phyloP scores from a whole-genome alignment of 2,329 filamentous ascomycete species.

The Colletotrichum karsti region DNA sequence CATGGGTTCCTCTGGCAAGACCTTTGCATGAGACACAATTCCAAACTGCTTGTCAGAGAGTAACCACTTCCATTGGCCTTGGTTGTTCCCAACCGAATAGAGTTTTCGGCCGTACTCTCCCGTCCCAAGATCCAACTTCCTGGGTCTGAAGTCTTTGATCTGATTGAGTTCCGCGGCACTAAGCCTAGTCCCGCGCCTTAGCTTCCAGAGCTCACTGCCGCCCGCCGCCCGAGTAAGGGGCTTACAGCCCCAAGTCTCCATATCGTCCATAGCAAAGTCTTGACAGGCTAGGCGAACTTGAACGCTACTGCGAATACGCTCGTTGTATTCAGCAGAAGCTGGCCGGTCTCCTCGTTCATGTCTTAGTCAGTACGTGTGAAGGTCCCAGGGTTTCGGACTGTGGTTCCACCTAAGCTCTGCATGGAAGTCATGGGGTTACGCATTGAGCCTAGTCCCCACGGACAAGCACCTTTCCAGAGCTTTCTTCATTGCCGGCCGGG shows the following conservation, averaged over 20 bases:
- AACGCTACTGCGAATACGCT: slow-evolving; percentile 62
- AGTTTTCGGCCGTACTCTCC: slow-evolving; percentile 24
- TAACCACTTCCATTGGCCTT: slow-evolving; percentile 61
- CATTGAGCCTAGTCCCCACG: slow-evolving; percentile 58
- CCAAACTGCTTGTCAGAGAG: slow-evolving; percentile 53
- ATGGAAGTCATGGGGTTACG: slow-evolving; percentile 46
- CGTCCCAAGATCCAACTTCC: slow-evolving; percentile 37
- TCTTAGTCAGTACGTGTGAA: slow-evolving; percentile 54
- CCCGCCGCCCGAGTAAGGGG: slow-evolving; percentile 40
- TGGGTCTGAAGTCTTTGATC: slow-evolving; percentile 38
- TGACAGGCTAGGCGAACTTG: slow-evolving; percentile 58
- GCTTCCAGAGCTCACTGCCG: slow-evolving; percentile 48
- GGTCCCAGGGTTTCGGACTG: slow-evolving; percentile 54
- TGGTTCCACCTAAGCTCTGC: slow-evolving; percentile 53
- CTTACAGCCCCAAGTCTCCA: slow-evolving; percentile 52
- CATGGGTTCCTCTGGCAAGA: slow-evolving; percentile 61
- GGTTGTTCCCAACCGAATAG: slow-evolving; percentile 33
- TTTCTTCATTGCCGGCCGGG: slow-evolving; percentile 35
- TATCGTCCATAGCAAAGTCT: slow-evolving; percentile 59
- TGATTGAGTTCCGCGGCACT: slow-evolving; percentile 41
- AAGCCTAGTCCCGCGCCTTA: slow-evolving; percentile 40
- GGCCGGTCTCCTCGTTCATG: slow-evolving; percentile 42
- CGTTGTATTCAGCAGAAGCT: slow-evolving; percentile 60
- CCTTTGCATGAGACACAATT: slow-evolving; percentile 43
- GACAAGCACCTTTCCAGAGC: slow-evolving; percentile 43